Evolutionary conservation across 2,329 filamentous ascomycete species (phyloP).

Genomic region (Colletotrichum euphorbiae): DNA sequence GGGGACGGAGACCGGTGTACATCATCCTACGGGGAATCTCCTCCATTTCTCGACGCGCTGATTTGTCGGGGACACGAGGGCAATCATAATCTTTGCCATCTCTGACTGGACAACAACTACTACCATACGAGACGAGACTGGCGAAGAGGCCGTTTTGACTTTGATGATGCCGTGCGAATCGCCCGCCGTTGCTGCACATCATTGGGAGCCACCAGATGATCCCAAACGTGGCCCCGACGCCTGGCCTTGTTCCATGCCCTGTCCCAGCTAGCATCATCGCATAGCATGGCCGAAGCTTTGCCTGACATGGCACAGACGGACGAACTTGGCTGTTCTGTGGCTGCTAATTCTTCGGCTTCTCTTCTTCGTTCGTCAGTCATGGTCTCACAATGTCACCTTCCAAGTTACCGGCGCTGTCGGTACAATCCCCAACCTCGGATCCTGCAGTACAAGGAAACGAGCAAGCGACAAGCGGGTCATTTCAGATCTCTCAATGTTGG

Average conservation of each 20-base stretch:
- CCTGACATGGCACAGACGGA: slow-evolving; percentile 30
- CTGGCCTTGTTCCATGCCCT: slow-evolving; percentile 18
- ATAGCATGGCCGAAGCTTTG: slow-evolving; percentile 26
- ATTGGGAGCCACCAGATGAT: slow-evolving; percentile 36
- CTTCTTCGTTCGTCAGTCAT: slow-evolving; percentile 18
- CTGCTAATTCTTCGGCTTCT: slow-evolving; percentile 18
- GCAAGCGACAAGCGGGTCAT: slow-evolving; percentile 46
- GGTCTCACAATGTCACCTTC: slow-evolving; percentile 36
- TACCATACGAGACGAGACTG: slow-evolving; percentile 23
- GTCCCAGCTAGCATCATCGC: slow-evolving; percentile 29
- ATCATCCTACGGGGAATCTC: slow-evolving; percentile 14
- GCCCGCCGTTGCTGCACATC: slow-evolving; percentile 39
- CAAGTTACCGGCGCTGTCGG: slow-evolving; percentile 25
- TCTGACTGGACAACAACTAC: slow-evolving; percentile 26
- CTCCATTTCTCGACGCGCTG: slow-evolving; percentile 16
- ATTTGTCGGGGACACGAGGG: slow-evolving; percentile 17
- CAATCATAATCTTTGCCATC: slow-evolving; percentile 8
- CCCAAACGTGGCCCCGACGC: slow-evolving; percentile 34
- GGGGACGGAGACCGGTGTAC: slow-evolving; percentile 12
- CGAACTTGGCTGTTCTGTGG: slow-evolving; percentile 11
- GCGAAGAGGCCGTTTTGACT: slow-evolving; percentile 26
- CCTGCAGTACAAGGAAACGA: slow-evolving; percentile 29
- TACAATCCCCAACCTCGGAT: slow-evolving; percentile 38
- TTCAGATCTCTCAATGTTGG: slow-evolving; percentile 10
- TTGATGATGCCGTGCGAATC: slow-evolving; percentile 39